Evolutionary conservation across 768 basidiomycete species (phyloP).

Genomic region (Phanerochaete sordida): DNA sequence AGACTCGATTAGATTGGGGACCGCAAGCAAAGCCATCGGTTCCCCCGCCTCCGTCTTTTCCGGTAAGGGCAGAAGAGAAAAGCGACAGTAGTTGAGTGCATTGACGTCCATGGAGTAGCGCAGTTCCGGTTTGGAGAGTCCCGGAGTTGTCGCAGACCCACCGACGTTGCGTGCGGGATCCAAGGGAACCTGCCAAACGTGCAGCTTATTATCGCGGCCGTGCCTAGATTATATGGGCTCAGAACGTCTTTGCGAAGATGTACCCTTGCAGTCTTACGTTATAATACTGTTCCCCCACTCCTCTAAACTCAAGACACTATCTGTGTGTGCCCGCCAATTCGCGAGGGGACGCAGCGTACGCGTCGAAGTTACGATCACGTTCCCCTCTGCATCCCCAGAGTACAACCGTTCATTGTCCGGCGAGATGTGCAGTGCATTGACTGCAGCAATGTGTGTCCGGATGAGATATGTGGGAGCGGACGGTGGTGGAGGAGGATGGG

Average conservation of each 20-base stretch:
- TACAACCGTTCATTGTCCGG: slow-evolving; percentile 76
- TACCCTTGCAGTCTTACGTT: slow-evolving; percentile 55
- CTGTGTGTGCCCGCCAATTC: slow-evolving; percentile 77
- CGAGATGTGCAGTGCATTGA: slow-evolving; percentile 63
- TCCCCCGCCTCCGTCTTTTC: slow-evolving; percentile 14
- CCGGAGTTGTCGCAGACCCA: slow-evolving; percentile 51
- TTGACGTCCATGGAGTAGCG: slow-evolving; percentile 83
- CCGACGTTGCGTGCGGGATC: slow-evolving; percentile 36
- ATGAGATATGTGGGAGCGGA: slow-evolving; percentile 70
- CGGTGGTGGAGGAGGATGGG: not conserved
- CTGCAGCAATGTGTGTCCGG: slow-evolving; percentile 63
- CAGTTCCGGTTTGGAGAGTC: slow-evolving; percentile 46
- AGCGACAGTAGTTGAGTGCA: slow-evolving; percentile 90
- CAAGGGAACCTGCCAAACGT: slow-evolving; percentile 52
- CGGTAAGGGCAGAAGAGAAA: slow-evolving; percentile 54
- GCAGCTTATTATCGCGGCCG: slow-evolving; percentile 82
- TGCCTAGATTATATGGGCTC: slow-evolving; percentile 45
- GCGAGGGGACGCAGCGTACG: slow-evolving; percentile 68
- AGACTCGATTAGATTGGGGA: slow-evolving; percentile 90
- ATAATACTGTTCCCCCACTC: slow-evolving; percentile 67
- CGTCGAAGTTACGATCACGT: slow-evolving; percentile 74
- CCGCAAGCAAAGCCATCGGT: slow-evolving; percentile 55
- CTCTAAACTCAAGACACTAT: slow-evolving; percentile 72
- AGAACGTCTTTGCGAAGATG: not conserved
- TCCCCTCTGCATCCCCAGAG: slow-evolving; percentile 81